Conservation (phyloP, 306 rosid species). For the Pyrus betulifolia region DNA sequence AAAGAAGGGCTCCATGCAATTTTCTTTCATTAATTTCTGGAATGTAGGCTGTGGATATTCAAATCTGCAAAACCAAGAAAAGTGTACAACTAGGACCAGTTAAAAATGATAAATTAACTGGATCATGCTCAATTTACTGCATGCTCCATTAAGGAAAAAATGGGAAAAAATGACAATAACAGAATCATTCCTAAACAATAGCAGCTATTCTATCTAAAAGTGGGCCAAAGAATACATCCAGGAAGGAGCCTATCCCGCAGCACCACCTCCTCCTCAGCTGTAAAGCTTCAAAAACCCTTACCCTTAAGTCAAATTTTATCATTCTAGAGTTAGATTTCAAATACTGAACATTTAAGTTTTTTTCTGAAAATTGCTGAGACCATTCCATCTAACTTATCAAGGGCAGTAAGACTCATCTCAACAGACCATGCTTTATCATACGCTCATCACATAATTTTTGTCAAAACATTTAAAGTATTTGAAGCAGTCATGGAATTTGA, state of each 20-base stretch:
- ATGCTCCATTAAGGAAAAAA: background rate
- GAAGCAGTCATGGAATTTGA: background rate
- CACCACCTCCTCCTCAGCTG: background rate
- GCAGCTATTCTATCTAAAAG: background rate
- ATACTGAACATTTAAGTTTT: background rate
- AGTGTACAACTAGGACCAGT: background rate
- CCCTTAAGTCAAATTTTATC: background rate
- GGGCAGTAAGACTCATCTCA: background rate
- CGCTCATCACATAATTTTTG: background rate
- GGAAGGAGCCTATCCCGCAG: background rate
- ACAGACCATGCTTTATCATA: background rate
- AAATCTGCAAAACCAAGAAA: constrained; percentile 58
- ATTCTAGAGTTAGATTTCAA: background rate
- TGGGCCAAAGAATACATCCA: background rate
- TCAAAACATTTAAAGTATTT: background rate
- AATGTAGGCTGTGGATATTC: constrained; percentile 98
- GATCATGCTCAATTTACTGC: background rate
- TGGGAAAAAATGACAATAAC: background rate
- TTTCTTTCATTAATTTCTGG: constrained; percentile 92
- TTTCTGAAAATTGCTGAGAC: background rate
- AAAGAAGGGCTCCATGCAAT: constrained; percentile 96
- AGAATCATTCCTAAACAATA: background rate
- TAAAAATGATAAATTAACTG: background rate
- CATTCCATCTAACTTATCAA: background rate
- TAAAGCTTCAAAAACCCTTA: background rate